Evolutionary conservation across 2,329 filamentous ascomycete species (phyloP), one percentile per base, ranked within the genome.

Genomic region (Venturia effusa): DNA sequence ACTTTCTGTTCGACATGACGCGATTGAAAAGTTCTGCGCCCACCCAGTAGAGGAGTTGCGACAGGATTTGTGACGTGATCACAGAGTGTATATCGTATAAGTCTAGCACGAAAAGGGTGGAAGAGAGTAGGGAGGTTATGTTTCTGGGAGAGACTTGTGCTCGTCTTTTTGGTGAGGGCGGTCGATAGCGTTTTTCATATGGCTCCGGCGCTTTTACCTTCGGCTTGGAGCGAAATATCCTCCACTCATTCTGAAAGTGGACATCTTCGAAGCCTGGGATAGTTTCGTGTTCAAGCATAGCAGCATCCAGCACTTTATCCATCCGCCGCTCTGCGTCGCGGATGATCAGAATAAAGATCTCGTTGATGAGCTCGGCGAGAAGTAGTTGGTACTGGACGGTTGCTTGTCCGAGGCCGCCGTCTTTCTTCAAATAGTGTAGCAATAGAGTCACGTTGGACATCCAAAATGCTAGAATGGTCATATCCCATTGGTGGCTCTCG

Each of bases 81-180:
- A 99, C 92, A 0, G 94, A 97, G 77, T 99, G 94, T 27, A 99
- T 92, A 70, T 99, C 94, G 77, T 99, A 99, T n/a, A 99, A 83
- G 74, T 99, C 94, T 34, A 99, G 84, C 24, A 99, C 94, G 73
- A 99, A 99, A 17, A 99, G 81, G 0, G 94, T 97, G 2, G 94
- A 97, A 0, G 92, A 97, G 17, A 99, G 83, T 11, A 99, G 82
- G 0, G 94, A 97, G 1, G 92, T 97, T 67, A 99, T 92, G 73
- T 97, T 97, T 67, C 94, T 86, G 2, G 94, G 94, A 19, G 93
- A 92, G 5, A 92, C 87, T 74, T 97, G 95, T 5, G 92, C 92
- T 72, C 92, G 84, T 69, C 92, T 88, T 73, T 96, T 96, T 3
- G 94, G 94, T 22, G 93, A 97, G 1, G 93, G 94, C 17, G 94